These are phyloP conservation scores for Apocynum venetum DNA, from an alignment of 257 asterid species.

Conservation along the genomic window DNA sequence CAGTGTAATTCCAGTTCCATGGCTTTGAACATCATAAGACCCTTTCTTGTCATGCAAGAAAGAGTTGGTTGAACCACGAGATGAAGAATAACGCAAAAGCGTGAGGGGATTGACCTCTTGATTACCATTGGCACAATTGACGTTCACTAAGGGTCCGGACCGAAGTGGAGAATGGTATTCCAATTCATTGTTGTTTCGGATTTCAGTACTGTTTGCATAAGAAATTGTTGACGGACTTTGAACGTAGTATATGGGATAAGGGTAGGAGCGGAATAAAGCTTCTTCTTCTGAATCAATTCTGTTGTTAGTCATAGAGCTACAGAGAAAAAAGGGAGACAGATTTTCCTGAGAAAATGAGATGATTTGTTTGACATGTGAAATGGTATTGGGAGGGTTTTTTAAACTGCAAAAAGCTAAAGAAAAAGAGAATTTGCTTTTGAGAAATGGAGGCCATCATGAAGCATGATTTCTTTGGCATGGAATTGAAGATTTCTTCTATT, in stretches of 20 bases:
- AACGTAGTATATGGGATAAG: conserved; percentile 54
- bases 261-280: conserved; percentile 52
- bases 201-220: conserved; percentile 34
- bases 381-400: conserved; percentile 28
- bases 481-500: not conserved
- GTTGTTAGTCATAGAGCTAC: conserved; percentile 28
- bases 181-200: conserved; percentile 10
- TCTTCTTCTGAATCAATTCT: conserved; percentile 59
- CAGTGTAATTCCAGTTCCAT: conserved; percentile 9
- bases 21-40: conserved; percentile 12
- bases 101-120: conserved; percentile 17
- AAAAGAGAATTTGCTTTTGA: conserved; percentile 12
- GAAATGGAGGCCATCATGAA: conserved; percentile 25
- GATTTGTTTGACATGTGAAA: conserved; percentile 1
- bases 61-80: conserved; percentile 50
- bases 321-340: not conserved
- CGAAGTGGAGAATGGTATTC: conserved; percentile 18
- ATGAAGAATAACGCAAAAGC: conserved; percentile 54
- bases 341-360: not conserved
- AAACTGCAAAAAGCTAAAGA: not conserved
- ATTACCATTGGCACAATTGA: not conserved
- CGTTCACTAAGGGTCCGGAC: conserved; percentile 5
- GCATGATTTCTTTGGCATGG: conserved; percentile 4
- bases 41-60: conserved; percentile 33
- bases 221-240: conserved; percentile 64